A percentile compares a stretch with the other conserved stretches of the same genome.
Conservation (phyloP, 371 early-diverging fungal species). For the Mucor indicus region DNA sequence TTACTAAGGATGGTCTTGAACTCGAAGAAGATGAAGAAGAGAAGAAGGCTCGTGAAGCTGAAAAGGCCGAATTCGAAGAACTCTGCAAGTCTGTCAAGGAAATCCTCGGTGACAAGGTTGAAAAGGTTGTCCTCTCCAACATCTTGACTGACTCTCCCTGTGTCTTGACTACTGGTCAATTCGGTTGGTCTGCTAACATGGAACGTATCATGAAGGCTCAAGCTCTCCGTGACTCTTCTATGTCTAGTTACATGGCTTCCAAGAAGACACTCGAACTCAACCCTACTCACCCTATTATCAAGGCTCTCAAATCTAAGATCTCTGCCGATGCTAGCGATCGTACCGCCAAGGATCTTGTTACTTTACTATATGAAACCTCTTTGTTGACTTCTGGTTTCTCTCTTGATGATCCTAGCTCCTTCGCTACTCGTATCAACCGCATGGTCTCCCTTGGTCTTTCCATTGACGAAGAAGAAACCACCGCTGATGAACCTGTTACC, state of each 20-base stretch:
- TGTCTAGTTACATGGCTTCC: slow-evolving; percentile 96
- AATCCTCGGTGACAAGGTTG: slow-evolving; percentile 95
- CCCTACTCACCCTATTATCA: slow-evolving; percentile 92
- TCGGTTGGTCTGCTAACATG: slow-evolving; percentile 99
- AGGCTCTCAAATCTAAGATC: slow-evolving; percentile 87
- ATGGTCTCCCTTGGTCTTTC: slow-evolving; percentile 97
- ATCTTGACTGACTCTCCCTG: slow-evolving; percentile 95
- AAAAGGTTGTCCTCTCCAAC: slow-evolving; percentile 96
- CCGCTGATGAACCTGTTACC: slow-evolving; percentile 45
- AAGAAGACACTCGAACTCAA: slow-evolving; percentile 99
- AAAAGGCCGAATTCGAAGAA: slow-evolving; percentile 77
- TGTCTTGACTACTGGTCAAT: slow-evolving; percentile 96
- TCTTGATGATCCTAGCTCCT: slow-evolving; percentile 91
- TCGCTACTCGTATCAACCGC: slow-evolving; percentile 95
- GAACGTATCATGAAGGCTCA: slow-evolving; percentile 99
- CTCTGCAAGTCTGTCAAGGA: slow-evolving; percentile 88
- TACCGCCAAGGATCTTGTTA: slow-evolving; percentile 94
- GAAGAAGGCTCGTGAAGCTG: slow-evolving; percentile 89
- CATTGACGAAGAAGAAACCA: slow-evolving; percentile 78
- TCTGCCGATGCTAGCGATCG: slow-evolving; percentile 92
- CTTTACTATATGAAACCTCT: slow-evolving; percentile 92
- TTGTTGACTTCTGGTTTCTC: slow-evolving; percentile 96
- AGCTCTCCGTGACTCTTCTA: slow-evolving; percentile 94
- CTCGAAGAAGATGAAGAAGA: slow-evolving; percentile 96
- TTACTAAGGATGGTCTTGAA: slow-evolving; percentile 98